phyloP scores from a whole-genome alignment of 129 eudicot species.

The Mikania micrantha region DNA sequence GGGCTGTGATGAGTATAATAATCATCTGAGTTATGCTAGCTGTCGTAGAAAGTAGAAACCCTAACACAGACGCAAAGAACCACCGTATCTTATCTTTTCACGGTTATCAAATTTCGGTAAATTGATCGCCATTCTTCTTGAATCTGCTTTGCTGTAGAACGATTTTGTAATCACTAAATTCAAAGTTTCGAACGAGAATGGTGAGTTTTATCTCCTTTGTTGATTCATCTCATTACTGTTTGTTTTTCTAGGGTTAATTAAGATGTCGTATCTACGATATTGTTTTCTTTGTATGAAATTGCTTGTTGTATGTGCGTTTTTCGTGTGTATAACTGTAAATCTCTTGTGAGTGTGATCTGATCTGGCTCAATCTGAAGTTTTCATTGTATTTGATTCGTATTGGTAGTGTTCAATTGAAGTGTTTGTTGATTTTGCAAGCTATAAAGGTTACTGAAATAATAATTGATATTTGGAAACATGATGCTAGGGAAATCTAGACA shows the following conservation, averaged over 20 bases:
- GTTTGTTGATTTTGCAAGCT: background rate
- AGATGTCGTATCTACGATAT: background rate
- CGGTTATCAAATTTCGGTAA: background rate
- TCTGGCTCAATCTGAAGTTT: constrained; percentile 6
- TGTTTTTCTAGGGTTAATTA: background rate
- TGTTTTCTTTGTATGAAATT: background rate
- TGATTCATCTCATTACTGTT: background rate
- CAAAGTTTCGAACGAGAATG: constrained; percentile 27
- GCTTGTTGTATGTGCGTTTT: background rate
- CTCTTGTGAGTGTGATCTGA: constrained; percentile 18
- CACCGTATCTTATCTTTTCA: constrained; percentile 8
- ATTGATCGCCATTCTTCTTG: background rate
- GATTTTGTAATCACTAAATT: background rate
- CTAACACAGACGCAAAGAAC: constrained; percentile 13
- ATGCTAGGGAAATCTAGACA: background rate
- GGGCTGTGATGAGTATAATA: background rate
- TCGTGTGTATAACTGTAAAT: background rate
- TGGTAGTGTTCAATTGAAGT: background rate
- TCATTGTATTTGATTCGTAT: background rate
- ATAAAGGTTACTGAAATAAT: background rate
- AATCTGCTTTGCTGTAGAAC: background rate
- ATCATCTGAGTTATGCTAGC: too few species aligned
- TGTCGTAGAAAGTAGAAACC: too few species aligned
- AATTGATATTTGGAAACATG: background rate
- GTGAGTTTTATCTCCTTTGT: constrained; percentile 9